Conservation (phyloP, 352 stramenopile species). For the Lagenidium giganteum region DNA sequence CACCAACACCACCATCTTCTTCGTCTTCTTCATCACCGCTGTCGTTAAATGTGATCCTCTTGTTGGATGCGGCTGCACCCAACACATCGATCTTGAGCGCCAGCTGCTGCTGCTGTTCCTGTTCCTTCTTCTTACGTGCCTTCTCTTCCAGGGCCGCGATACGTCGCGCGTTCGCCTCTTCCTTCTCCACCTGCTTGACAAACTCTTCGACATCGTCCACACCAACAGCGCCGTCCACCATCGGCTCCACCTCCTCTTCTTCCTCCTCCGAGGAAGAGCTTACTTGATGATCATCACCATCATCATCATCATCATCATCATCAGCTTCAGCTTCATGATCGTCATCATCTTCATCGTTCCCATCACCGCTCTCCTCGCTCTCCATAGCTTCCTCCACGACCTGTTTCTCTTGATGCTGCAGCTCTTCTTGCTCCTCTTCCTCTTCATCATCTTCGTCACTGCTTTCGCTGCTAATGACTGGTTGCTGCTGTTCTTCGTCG, state of each 20-base stretch:
- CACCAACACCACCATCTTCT: constrained; percentile 4
- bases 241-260: background rate
- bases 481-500: constrained; percentile 6
- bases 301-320: constrained; percentile 3
- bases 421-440: constrained; percentile 10
- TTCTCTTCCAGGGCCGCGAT: constrained; percentile 54
- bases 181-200: constrained; percentile 11
- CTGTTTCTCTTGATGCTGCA: background rate
- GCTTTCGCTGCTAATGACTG: no score
- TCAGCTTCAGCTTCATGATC: constrained; percentile 5
- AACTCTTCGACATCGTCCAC: constrained; percentile 3
- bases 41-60: constrained; percentile 78
- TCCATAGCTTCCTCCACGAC: background rate
- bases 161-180: constrained; percentile 32
- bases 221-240: no score
- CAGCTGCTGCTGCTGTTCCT: constrained; percentile 24
- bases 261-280: constrained; percentile 1
- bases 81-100: constrained; percentile 25
- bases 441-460: background rate
- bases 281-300: background rate
- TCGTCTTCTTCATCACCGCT: constrained; percentile 41
- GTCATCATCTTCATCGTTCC: constrained; percentile 3
- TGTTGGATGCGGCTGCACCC: constrained; percentile 27
- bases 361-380: constrained; percentile 1
- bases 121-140: constrained; percentile 18